phyloP scores from a whole-genome alignment of 2,329 filamentous ascomycete genomes.

The Pseudovirgaria hyperparasitica region DNA sequence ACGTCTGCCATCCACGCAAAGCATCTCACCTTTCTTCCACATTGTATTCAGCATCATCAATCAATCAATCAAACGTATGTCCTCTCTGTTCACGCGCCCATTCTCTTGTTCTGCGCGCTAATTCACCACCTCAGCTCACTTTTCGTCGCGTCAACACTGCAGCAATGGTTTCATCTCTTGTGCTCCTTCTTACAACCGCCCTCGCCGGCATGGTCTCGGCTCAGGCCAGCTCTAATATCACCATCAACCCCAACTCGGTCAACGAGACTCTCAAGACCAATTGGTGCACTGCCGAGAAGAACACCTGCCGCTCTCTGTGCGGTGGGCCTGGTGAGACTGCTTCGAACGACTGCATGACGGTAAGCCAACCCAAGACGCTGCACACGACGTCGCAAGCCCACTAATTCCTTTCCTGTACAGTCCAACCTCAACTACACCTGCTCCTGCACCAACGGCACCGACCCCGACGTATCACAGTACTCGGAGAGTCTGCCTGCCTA shows the following conservation, averaged over 20 bases:
- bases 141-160: too few species aligned
- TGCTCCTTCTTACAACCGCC: too few species aligned
- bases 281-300: constrained; percentile 48
- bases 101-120: too few species aligned
- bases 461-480: constrained; percentile 44
- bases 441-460: constrained; percentile 41
- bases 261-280: constrained; percentile 20
- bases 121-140: too few species aligned
- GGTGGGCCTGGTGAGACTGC: constrained; percentile 27
- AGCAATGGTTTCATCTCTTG: too few species aligned
- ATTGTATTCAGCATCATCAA: too few species aligned
- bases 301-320: constrained; percentile 49
- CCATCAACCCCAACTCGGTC: constrained; percentile 31
- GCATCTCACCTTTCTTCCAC: too few species aligned
- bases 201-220: too few species aligned
- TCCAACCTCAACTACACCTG: constrained; percentile 41
- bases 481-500: constrained; percentile 46
- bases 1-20: too few species aligned
- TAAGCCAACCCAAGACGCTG: constrained; percentile 27
- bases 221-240: too few species aligned
- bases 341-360: constrained; percentile 43
- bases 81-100: too few species aligned
- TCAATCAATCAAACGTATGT: too few species aligned
- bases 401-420: constrained; percentile 23
- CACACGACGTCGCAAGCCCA: neutral